Conservation (phyloP, 257 asterid species). For the Solanum boliviense region DNA sequence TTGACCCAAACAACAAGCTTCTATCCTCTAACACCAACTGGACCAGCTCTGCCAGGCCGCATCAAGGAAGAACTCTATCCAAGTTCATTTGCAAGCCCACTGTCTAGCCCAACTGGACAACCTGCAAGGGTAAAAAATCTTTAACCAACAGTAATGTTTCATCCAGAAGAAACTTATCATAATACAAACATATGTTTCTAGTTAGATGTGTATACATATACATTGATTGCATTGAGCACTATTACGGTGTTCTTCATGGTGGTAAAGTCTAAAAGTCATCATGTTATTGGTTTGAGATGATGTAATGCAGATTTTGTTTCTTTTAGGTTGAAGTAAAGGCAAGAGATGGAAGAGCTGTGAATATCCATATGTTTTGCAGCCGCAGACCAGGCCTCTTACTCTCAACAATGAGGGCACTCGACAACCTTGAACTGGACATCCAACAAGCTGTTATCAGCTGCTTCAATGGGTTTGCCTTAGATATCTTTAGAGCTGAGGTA, state of each 20-base stretch:
- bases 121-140: constrained; percentile 55
- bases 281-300: not conserved
- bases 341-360: constrained; percentile 76
- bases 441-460: constrained; percentile 98
- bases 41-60: constrained; percentile 44
- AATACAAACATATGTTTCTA: not conserved
- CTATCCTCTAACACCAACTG: constrained; percentile 72
- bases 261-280: not conserved
- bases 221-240: not conserved
- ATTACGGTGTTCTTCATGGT: not conserved
- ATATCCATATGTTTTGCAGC: constrained; percentile 79
- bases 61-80: constrained; percentile 71
- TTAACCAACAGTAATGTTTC: not conserved
- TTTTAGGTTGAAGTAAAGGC: constrained; percentile 67
- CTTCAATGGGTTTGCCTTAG: constrained; percentile 83
- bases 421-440: constrained; percentile 76
- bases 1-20: constrained; percentile 46
- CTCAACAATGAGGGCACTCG: constrained; percentile 77
- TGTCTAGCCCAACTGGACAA: constrained; percentile 73
- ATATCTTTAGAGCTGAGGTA: constrained; percentile 88
- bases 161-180: not conserved
- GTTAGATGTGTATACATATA: not conserved
- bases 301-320: not conserved
- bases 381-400: constrained; percentile 76
- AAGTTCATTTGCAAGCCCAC: constrained; percentile 63